A percentile compares a stretch with the other conserved stretches of the same genome.
Evolutionary conservation across 768 basidiomycete genomes (phyloP).

Genomic region (Asterophora lycoperdoides): DNA sequence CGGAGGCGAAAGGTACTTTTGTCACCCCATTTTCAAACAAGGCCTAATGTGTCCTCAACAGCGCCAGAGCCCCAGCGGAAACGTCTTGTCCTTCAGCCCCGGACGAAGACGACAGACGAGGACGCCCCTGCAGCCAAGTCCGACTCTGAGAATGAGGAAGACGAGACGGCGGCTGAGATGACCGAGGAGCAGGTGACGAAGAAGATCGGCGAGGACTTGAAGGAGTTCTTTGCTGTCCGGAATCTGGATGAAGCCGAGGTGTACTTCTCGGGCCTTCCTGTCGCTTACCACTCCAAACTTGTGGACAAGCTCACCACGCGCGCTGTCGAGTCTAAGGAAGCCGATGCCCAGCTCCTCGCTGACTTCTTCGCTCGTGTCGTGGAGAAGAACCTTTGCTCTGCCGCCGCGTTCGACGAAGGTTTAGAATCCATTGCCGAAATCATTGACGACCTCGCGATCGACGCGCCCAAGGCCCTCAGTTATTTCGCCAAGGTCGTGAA

Average conservation of each 20-base stretch:
- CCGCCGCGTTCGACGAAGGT: conserved; percentile 68
- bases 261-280: conserved; percentile 75
- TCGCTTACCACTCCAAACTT: conserved; percentile 56
- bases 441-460: conserved; percentile 86
- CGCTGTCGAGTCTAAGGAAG: conserved; percentile 79
- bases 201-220: conserved; percentile 76
- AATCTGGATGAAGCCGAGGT: conserved; percentile 84
- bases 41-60: conserved; percentile 38
- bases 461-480: conserved; percentile 82
- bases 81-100: conserved; percentile 71
- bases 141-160: conserved; percentile 45
- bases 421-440: conserved; percentile 66
- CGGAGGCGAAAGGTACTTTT: conserved; percentile 54
- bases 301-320: conserved; percentile 71
- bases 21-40: background rate
- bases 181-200: conserved; percentile 62
- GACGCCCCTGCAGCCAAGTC: conserved; percentile 28
- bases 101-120: conserved; percentile 61
- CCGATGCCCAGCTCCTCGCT: conserved; percentile 73
- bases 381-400: conserved; percentile 55
- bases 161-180: conserved; percentile 51
- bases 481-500: conserved; percentile 74
- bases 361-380: conserved; percentile 65
- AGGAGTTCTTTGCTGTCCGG: conserved; percentile 84
- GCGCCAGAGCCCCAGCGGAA: conserved; percentile 58